phyloP scores from a whole-genome alignment of 192 early-diverging fungal genomes.

The Podila verticillata region DNA sequence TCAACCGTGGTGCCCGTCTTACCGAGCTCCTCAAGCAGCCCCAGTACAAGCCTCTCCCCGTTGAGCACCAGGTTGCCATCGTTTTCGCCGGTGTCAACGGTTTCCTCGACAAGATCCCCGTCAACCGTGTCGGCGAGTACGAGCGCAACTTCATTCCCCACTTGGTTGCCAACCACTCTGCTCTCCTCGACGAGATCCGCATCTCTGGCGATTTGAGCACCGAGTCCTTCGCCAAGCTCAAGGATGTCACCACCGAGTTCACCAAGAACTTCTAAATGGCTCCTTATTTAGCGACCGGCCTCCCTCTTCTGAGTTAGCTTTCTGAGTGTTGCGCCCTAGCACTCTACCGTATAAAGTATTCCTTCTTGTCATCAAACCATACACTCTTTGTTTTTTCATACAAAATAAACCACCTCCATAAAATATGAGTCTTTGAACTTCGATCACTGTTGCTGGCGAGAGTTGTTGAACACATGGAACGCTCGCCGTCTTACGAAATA shows the following conservation, averaged over 20 bases:
- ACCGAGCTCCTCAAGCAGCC: conserved; percentile 99
- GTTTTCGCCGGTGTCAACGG: conserved; percentile 99
- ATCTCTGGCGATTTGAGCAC: conserved; percentile 88
- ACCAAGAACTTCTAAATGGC: conserved; percentile 76
- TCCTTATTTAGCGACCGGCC: not conserved
- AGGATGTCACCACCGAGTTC: conserved; percentile 79
- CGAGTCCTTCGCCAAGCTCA: conserved; percentile 92
- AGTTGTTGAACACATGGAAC: not conserved
- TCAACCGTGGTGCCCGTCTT: conserved; percentile 99
- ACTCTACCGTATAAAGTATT: not conserved
- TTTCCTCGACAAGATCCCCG: conserved; percentile 98
- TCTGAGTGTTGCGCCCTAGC: not conserved
- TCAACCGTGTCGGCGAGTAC: conserved; percentile 92
- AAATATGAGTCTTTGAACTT: no score
- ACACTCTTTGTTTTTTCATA: conserved; percentile 1
- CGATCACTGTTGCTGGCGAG: not conserved
- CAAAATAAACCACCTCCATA: not conserved
- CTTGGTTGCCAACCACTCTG: conserved; percentile 88
- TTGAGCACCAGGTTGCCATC: conserved; percentile 98
- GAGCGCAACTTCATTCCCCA: conserved; percentile 91
- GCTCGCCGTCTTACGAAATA: not conserved
- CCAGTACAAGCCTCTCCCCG: conserved; percentile 95
- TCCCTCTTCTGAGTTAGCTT: no score
- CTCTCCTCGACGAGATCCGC: conserved; percentile 91
- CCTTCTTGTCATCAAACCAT: not conserved